Conservation (phyloP, 2,329 filamentous ascomycete species). For the Magnaporthiopsis incrustans region DNA sequence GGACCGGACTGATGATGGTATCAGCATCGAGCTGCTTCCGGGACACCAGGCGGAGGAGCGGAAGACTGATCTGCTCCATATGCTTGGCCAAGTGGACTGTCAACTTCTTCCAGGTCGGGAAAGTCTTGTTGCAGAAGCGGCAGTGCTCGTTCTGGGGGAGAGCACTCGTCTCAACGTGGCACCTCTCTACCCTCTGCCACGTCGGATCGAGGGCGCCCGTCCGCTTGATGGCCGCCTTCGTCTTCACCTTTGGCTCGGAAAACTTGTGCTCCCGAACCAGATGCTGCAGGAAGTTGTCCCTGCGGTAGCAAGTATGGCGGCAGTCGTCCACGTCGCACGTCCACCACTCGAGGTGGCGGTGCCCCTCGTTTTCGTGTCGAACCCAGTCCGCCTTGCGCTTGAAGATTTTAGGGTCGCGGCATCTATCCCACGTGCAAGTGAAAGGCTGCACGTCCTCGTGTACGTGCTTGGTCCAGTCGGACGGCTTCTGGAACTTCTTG, state of each 20-base stretch:
- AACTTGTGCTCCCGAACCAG: constrained; percentile 87
- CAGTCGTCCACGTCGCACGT: constrained; percentile 76
- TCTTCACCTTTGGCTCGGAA: constrained; percentile 71
- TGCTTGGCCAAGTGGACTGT: constrained; percentile 91
- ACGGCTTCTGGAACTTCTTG: constrained; percentile 83
- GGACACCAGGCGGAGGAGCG: constrained; percentile 58
- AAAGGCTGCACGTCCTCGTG: constrained; percentile 92
- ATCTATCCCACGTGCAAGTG: constrained; percentile 81
- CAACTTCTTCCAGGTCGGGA: constrained; percentile 83
- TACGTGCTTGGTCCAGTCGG: constrained; percentile 95
- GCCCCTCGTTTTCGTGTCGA: constrained; percentile 84
- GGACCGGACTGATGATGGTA: constrained; percentile 60
- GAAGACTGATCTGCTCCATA: constrained; percentile 86
- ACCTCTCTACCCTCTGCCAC: constrained; percentile 71
- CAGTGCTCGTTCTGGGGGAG: constrained; percentile 71
- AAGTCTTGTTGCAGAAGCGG: constrained; percentile 75
- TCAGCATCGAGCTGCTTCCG: constrained; percentile 41
- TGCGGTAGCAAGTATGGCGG: constrained; percentile 72
- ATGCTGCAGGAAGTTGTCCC: constrained; percentile 90
- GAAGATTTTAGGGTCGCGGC: constrained; percentile 81
- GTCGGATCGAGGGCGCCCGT: constrained; percentile 52
- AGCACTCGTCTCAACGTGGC: constrained; percentile 60
- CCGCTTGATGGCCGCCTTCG: constrained; percentile 62
- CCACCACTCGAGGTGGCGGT: constrained; percentile 89
- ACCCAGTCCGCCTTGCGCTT: constrained; percentile 97